Percentiles rank a stretch among this genome's conserved stretches.
Evolutionary conservation across 805 yeast genomes (phyloP).

Genomic region (Myxozyma nipponensis): DNA sequence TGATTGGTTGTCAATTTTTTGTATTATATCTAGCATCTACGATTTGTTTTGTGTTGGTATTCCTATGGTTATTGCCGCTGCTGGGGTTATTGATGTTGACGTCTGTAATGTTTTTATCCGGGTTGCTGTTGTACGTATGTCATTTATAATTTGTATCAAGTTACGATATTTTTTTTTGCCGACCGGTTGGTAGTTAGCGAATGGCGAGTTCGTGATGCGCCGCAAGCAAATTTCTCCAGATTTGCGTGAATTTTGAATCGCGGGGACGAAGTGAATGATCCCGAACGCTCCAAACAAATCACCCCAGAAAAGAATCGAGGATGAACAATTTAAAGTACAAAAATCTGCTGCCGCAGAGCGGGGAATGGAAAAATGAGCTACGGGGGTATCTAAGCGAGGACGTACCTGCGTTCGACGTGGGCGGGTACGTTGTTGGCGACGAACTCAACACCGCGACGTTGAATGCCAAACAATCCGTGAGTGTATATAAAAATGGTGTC

Average conservation of each 20-base stretch:
- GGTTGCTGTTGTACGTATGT: no score
- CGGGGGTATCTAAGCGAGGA: conserved; percentile 79
- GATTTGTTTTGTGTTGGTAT: background rate
- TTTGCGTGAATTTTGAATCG: no score
- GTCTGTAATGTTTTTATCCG: no score
- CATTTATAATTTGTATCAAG: no score
- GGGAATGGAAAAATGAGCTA: conserved; percentile 77
- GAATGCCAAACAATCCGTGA: conserved; percentile 62
- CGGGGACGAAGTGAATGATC: no score
- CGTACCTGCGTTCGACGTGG: conserved; percentile 89
- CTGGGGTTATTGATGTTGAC: no score
- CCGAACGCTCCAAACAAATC: no score
- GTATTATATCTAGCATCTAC: background rate
- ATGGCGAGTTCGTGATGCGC: no score
- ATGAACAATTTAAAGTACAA: conserved; percentile 20
- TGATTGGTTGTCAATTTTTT: background rate
- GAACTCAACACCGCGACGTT: conserved; percentile 67
- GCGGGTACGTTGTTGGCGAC: conserved; percentile 91
- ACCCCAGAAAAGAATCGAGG: no score
- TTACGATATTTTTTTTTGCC: no score
- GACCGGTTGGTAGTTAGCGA: no score
- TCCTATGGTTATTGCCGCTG: background rate
- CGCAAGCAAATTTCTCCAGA: no score
- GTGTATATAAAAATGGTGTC: background rate
- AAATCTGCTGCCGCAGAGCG: conserved; percentile 69